Percentiles rank a stretch among this genome's conserved stretches.
Conservation (phyloP, 2,329 filamentous ascomycete genomes). For the Phialocephala sp. region DNA sequence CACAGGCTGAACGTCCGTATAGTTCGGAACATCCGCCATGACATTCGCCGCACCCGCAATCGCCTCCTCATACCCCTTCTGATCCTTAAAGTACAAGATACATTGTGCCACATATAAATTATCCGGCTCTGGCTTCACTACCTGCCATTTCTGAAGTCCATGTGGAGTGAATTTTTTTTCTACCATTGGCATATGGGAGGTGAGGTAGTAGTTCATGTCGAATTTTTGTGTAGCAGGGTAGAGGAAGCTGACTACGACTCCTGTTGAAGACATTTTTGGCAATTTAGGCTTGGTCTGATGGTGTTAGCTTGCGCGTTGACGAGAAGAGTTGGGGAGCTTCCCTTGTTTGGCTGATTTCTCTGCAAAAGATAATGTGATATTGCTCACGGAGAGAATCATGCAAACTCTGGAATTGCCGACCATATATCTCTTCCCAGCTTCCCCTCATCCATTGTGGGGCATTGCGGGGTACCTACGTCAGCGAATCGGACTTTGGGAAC, state of each 20-base stretch:
- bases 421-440: not conserved
- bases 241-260: constrained; percentile 13
- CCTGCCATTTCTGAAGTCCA: constrained; percentile 14
- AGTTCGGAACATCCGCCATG: constrained; percentile 21
- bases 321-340: not conserved
- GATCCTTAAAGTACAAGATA: constrained; percentile 14
- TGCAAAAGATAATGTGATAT: not conserved
- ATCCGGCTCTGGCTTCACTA: constrained; percentile 16
- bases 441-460: constrained; percentile 3
- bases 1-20: constrained; percentile 13
- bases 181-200: constrained; percentile 16
- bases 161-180: constrained; percentile 3
- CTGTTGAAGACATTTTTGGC: not conserved
- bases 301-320: not conserved
- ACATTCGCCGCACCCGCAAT: constrained; percentile 12
- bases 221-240: constrained; percentile 19
- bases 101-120: constrained; percentile 9
- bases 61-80: not conserved
- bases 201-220: constrained; percentile 24
- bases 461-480: not conserved
- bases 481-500: not conserved
- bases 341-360: too few species aligned
- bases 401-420: not conserved
- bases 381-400: not conserved
- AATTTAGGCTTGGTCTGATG: not conserved